Percentiles rank a stretch among this genome's conserved stretches.
Evolutionary conservation across 352 stramenopile genomes (phyloP).

Genomic region (Globisporangium abappressorium): DNA sequence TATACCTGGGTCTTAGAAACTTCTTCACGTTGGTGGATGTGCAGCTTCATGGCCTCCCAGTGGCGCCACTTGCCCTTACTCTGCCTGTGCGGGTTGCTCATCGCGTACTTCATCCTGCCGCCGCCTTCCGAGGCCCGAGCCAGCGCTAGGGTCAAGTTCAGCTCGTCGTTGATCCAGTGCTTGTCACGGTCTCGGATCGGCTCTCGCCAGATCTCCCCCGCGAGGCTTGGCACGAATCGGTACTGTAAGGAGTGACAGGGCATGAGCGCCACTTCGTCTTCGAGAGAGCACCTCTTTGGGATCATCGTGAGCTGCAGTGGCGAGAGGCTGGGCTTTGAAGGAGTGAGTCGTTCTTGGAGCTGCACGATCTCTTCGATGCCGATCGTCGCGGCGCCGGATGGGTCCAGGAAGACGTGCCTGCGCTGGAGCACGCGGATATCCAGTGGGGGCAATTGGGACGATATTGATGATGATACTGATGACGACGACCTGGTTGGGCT

Average conservation of each 20-base stretch:
- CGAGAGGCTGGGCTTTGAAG: constrained; percentile 19
- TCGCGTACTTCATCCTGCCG: constrained; percentile 19
- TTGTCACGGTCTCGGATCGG: constrained; percentile 61
- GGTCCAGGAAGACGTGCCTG: constrained; percentile 35
- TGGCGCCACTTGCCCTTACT: constrained; percentile 49
- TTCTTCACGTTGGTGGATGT: constrained; percentile 17
- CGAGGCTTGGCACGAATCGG: constrained; percentile 29
- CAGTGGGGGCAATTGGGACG: constrained; percentile 27
- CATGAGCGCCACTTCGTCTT: constrained; percentile 73
- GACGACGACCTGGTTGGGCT: background rate
- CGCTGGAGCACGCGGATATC: constrained; percentile 41
- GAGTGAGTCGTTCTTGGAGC: constrained; percentile 34
- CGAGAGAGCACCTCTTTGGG: constrained; percentile 41
- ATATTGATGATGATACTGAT: no score
- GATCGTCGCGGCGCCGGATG: constrained; percentile 15
- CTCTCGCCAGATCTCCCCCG: constrained; percentile 48
- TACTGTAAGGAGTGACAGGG: constrained; percentile 59
- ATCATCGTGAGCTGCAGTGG: constrained; percentile 42
- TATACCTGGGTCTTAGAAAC: background rate
- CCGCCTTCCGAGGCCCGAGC: background rate
- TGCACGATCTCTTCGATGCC: constrained; percentile 54
- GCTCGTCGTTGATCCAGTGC: constrained; percentile 48
- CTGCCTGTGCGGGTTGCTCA: constrained; percentile 32
- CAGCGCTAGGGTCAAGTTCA: constrained; percentile 34
- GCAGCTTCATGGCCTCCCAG: constrained; percentile 33